Evolutionary conservation across 2,329 filamentous ascomycete genomes (phyloP).

Genomic region (Aureobasidium sp.): DNA sequence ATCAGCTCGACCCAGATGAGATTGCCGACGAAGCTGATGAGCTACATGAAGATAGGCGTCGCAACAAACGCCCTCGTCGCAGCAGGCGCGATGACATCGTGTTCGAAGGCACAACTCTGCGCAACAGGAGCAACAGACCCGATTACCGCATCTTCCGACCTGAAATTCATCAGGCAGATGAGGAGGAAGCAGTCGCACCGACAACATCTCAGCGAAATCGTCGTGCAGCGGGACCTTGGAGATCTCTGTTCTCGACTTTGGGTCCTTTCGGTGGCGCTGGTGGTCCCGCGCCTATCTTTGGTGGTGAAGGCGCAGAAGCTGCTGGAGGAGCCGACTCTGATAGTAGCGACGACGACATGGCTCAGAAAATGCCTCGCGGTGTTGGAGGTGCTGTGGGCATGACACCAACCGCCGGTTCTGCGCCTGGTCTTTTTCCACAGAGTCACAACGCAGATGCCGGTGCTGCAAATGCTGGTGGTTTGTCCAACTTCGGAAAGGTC

Average conservation of each 20-base stretch:
- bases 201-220: conserved; percentile 53
- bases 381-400: conserved; percentile 55
- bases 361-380: conserved; percentile 48
- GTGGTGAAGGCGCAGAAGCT: conserved; percentile 64
- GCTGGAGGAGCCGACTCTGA: conserved; percentile 82
- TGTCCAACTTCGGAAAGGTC: conserved; percentile 80
- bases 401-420: conserved; percentile 46
- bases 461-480: conserved; percentile 46
- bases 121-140: conserved; percentile 59
- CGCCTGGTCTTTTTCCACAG: conserved; percentile 48
- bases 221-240: conserved; percentile 54
- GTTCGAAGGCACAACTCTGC: conserved; percentile 44
- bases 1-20: conserved; percentile 33
- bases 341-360: conserved; percentile 88
- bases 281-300: conserved; percentile 61
- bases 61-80: conserved; percentile 31
- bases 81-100: conserved; percentile 18
- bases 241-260: conserved; percentile 77
- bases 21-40: conserved; percentile 51
- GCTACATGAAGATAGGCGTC: conserved; percentile 42
- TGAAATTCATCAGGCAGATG: conserved; percentile 59
- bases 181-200: conserved; percentile 52
- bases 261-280: conserved; percentile 87
- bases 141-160: conserved; percentile 83
- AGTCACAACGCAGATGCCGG: conserved; percentile 48